Conservation (phyloP, 2,329 filamentous ascomycete genomes). For the Amphichorda felina region DNA sequence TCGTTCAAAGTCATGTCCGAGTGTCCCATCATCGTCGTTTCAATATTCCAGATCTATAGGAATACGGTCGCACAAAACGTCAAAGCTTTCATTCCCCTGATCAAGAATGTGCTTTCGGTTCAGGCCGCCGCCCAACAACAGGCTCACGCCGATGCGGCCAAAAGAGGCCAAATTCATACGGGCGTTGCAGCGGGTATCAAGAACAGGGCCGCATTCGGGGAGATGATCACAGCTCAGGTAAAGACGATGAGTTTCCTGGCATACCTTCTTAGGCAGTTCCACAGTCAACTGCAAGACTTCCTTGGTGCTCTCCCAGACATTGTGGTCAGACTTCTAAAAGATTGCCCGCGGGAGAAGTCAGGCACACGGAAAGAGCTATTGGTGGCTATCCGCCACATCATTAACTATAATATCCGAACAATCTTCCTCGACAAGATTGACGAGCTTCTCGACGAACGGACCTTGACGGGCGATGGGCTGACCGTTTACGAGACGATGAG, state of each 20-base stretch:
- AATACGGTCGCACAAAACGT: conserved; percentile 72
- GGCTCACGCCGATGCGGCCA: conserved; percentile 75
- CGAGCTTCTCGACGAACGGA: conserved; percentile 85
- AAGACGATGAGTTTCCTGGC: conserved; percentile 99
- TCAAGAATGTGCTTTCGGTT: conserved; percentile 78
- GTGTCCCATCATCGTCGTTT: conserved; percentile 97
- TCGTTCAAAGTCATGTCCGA: conserved; percentile 98
- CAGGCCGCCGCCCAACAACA: conserved; percentile 90
- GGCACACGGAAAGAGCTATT: conserved; percentile 87
- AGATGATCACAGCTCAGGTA: conserved; percentile 95
- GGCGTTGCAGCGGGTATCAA: conserved; percentile 90
- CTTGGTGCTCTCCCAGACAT: conserved; percentile 75
- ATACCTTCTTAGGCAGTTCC: conserved; percentile 80
- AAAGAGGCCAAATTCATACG: conserved; percentile 73
- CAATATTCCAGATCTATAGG: conserved; percentile 90
- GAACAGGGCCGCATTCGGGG: conserved; percentile 87
- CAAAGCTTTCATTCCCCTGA: conserved; percentile 82
- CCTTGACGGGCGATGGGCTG: conserved; percentile 85
- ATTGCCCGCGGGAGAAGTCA: conserved; percentile 91
- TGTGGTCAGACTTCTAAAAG: conserved; percentile 80
- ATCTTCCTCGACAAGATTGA: conserved; percentile 94
- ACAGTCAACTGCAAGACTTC: conserved; percentile 79
- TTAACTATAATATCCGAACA: conserved; percentile 96
- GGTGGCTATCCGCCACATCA: conserved; percentile 94
- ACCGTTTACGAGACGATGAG: conserved; percentile 96